phyloP scores from a whole-genome alignment of 331 rosid species.

The Erythrophleum ivorense region DNA sequence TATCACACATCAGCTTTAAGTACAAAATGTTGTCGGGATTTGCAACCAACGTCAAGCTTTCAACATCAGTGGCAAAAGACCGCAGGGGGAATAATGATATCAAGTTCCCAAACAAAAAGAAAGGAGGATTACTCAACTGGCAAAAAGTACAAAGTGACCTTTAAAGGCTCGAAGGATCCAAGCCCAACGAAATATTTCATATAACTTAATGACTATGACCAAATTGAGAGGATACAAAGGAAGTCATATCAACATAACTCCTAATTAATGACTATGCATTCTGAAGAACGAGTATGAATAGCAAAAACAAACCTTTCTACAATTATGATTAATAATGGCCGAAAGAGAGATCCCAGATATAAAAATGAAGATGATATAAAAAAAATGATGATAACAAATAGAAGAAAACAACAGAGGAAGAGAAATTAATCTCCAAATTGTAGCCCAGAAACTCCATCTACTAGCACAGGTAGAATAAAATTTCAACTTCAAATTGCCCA shows the following conservation, averaged over 20 bases:
- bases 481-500: not conserved
- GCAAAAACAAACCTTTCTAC: not conserved
- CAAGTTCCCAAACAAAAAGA: not conserved
- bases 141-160: not conserved
- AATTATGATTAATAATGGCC: too few relatives aligned
- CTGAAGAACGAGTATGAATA: too few relatives aligned
- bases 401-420: not conserved
- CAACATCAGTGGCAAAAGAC: conserved; percentile 21
- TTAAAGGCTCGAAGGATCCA: conserved; percentile 9
- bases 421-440: not conserved
- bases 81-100: not conserved
- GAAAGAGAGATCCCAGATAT: not conserved
- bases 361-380: not conserved
- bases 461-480: not conserved
- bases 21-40: conserved; percentile 12
- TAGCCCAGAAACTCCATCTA: not conserved
- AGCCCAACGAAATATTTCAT: not conserved
- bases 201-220: too few relatives aligned
- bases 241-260: too few relatives aligned
- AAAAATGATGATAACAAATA: not conserved
- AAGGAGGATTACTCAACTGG: not conserved
- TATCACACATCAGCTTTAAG: too few relatives aligned
- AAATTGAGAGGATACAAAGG: too few relatives aligned
- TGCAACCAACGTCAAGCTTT: conserved; percentile 4
- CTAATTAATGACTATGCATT: too few relatives aligned